These are phyloP conservation scores for Liquidambar formosana DNA, from an alignment of 164 flowering plant species.

Conservation along the genomic window DNA sequence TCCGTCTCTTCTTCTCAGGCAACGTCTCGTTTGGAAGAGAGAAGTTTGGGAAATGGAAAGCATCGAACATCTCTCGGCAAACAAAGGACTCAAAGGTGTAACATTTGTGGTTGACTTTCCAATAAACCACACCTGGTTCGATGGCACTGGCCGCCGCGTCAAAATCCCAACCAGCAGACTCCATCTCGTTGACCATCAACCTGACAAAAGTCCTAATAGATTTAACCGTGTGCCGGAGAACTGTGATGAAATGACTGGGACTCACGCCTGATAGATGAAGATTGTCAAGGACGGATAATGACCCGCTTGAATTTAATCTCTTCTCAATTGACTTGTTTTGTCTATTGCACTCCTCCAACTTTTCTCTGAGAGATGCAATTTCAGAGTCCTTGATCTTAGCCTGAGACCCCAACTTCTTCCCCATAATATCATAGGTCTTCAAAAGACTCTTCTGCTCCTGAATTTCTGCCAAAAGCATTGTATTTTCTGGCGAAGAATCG, in stretches of 20 bases:
- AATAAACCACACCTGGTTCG: slow-evolving; percentile 33
- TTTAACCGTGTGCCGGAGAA: slow-evolving; percentile 38
- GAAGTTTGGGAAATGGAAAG: slow-evolving; percentile 49
- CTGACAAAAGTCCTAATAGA: slow-evolving; percentile 48
- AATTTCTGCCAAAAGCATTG: slow-evolving; percentile 48
- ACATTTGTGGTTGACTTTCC: slow-evolving; percentile 42
- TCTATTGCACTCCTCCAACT: slow-evolving; percentile 43
- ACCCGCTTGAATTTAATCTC: slow-evolving; percentile 52
- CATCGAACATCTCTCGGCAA: slow-evolving; percentile 60
- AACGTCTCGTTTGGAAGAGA: slow-evolving; percentile 26
- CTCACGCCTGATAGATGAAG: slow-evolving; percentile 42
- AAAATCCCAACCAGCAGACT: slow-evolving; percentile 60
- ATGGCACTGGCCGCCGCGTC: slow-evolving; percentile 50
- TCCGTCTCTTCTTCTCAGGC: slow-evolving; percentile 20
- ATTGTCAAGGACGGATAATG: slow-evolving; percentile 30
- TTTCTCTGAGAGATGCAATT: slow-evolving; percentile 47
- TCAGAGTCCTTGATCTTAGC: slow-evolving; percentile 63
- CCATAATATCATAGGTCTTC: slow-evolving; percentile 56
- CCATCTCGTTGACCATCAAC: slow-evolving; percentile 50
- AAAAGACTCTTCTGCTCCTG: slow-evolving; percentile 56
- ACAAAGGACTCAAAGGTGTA: slow-evolving; percentile 65
- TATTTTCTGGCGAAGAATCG: slow-evolving; percentile 47
- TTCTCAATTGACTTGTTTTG: slow-evolving; percentile 49
- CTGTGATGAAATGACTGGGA: slow-evolving; percentile 43
- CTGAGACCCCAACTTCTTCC: slow-evolving; percentile 58